Conservation (phyloP, 441 rosid species). For the Pelargonium australe region DNA sequence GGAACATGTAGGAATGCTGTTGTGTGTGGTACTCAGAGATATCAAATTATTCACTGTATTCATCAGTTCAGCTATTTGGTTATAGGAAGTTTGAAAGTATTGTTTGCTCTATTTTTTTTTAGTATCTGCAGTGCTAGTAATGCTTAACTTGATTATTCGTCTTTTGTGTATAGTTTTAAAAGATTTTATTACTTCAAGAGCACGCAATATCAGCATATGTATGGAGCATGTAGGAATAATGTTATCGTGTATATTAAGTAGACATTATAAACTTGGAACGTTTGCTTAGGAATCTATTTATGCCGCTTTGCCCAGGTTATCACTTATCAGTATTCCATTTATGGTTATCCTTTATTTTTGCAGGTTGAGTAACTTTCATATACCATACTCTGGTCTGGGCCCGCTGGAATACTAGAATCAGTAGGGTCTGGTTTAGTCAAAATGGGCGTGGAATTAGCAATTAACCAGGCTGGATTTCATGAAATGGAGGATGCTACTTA, state of each 20-base stretch:
- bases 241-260: not conserved
- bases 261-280: not conserved
- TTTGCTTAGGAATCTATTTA: not conserved
- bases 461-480: not conserved
- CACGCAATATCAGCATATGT: not conserved
- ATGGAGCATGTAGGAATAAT: not conserved
- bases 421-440: constrained; percentile 12
- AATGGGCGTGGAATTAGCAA: constrained; percentile 18
- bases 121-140: too few relatives aligned
- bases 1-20: too few relatives aligned
- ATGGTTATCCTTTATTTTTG: not conserved
- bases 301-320: not conserved
- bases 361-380: not conserved
- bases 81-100: too few relatives aligned
- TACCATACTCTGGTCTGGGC: not conserved
- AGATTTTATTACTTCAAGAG: not conserved
- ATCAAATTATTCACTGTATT: too few relatives aligned
- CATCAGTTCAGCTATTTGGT: too few relatives aligned
- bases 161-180: not conserved
- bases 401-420: constrained; percentile 2
- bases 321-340: not conserved
- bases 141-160: too few relatives aligned
- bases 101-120: too few relatives aligned
- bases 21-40: too few relatives aligned
- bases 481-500: constrained; percentile 26